These are phyloP conservation scores for Neonectria hederae DNA, from an alignment of 2,329 filamentous ascomycete genomes.

Conservation along the genomic window DNA sequence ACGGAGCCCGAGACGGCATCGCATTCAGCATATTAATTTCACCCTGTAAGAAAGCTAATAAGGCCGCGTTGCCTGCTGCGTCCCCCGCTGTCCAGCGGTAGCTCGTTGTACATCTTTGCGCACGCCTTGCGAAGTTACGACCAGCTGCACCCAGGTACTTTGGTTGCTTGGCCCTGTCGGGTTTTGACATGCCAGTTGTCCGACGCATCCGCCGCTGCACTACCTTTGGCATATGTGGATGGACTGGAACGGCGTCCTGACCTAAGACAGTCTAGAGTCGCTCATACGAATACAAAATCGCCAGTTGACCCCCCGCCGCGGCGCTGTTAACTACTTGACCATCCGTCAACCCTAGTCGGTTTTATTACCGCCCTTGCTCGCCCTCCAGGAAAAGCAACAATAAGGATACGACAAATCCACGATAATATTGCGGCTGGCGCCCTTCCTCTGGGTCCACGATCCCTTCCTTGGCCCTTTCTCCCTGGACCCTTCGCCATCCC, in stretches of 20 bases:
- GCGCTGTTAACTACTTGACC: neutral
- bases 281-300: conserved; percentile 37
- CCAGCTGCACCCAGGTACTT: conserved; percentile 29
- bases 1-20: conserved; percentile 22
- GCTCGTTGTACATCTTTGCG: conserved; percentile 21
- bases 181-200: conserved; percentile 40
- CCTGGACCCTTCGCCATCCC: conserved; percentile 5
- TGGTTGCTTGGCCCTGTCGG: conserved; percentile 34
- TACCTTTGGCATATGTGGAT: conserved; percentile 39
- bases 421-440: conserved; percentile 38
- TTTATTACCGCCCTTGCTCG: conserved; percentile 14
- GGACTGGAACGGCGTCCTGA: conserved; percentile 38
- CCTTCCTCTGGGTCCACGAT: conserved; percentile 15
- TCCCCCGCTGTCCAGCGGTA: conserved; percentile 31
- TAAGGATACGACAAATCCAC: conserved; percentile 29
- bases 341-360: conserved; percentile 22
- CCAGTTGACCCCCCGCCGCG: conserved; percentile 18
- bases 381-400: conserved; percentile 6
- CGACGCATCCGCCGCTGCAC: conserved; percentile 42
- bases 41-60: conserved; percentile 31
- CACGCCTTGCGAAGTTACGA: conserved; percentile 2
- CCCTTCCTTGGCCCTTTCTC: conserved; percentile 4
- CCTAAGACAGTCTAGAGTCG: conserved; percentile 39
- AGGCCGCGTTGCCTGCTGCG: conserved; percentile 31
- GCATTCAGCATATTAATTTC: conserved; percentile 21